Percentiles rank a stretch among this genome's conserved stretches.
Conservation (phyloP, 768 basidiomycete genomes). For the Paxillus ammoniavirescens region DNA sequence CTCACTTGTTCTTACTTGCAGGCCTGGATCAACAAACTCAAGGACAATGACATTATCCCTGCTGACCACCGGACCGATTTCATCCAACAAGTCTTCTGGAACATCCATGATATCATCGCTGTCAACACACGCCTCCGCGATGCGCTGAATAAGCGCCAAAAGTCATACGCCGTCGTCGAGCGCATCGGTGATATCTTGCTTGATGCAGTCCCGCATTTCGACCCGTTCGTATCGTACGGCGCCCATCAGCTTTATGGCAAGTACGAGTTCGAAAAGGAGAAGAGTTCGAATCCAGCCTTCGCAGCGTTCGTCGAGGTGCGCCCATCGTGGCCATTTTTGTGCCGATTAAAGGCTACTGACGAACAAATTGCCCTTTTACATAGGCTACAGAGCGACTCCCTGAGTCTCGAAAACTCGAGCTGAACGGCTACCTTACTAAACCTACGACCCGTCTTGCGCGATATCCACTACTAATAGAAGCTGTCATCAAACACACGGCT, state of each 20-base stretch:
- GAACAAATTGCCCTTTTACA: background rate
- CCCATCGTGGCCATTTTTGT: background rate
- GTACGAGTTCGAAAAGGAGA: conserved; percentile 99
- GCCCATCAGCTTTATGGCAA: conserved; percentile 97
- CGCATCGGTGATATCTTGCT: conserved; percentile 88
- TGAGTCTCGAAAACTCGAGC: conserved; percentile 92
- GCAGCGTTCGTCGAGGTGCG: conserved; percentile 92
- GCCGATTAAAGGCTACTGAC: background rate
- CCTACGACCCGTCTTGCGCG: conserved; percentile 97
- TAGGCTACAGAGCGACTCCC: conserved; percentile 89
- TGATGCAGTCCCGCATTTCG: conserved; percentile 83
- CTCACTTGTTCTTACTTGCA: conserved; percentile 28
- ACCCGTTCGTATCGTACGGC: conserved; percentile 93
- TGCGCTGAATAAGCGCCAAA: conserved; percentile 91
- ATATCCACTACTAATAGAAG: conserved; percentile 91
- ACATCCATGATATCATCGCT: conserved; percentile 87
- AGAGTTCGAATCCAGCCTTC: conserved; percentile 87
- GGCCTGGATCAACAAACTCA: conserved; percentile 89
- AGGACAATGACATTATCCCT: conserved; percentile 75
- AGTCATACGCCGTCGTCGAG: conserved; percentile 91
- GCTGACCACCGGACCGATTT: conserved; percentile 77
- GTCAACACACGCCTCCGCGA: conserved; percentile 93
- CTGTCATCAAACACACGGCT: conserved; percentile 87
- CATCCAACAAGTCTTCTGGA: conserved; percentile 96
- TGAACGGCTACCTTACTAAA: conserved; percentile 97